A percentile compares a stretch with the other conserved stretches of the same genome.
Evolutionary conservation across 1,284 basidiomycete species (phyloP).

Genomic region (Microbotryomycetes sp.): DNA sequence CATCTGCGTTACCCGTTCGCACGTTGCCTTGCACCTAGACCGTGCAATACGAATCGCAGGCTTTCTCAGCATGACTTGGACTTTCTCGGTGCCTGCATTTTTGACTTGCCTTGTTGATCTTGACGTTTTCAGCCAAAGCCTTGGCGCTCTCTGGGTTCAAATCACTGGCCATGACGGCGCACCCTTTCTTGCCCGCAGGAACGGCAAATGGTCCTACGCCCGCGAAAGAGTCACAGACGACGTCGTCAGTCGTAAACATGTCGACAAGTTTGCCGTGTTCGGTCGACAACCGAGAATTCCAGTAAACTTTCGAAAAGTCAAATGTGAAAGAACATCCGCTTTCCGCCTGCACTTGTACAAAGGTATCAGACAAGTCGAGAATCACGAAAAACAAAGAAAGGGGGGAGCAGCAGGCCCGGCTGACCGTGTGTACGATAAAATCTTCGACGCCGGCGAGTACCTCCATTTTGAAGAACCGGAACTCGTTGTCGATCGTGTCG

Average conservation of each 20-base stretch:
- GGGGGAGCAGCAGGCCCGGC: constrained; percentile 31
- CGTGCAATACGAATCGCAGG: no score
- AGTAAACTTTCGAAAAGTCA: constrained; percentile 93
- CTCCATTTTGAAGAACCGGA: constrained; percentile 96
- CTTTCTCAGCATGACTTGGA: no score
- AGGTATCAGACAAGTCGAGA: not conserved
- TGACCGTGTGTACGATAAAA: constrained; percentile 74
- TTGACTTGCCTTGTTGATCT: constrained; percentile 59
- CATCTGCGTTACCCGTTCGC: constrained; percentile 68
- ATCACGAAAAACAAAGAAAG: not conserved
- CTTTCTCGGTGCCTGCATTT: no score
- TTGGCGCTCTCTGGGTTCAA: constrained; percentile 81
- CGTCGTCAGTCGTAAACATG: constrained; percentile 60
- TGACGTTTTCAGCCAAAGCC: constrained; percentile 67
- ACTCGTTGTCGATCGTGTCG: constrained; percentile 75
- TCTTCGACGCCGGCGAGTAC: constrained; percentile 82
- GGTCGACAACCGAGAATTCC: constrained; percentile 89
- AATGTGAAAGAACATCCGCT: constrained; percentile 80
- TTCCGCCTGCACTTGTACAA: constrained; percentile 56
- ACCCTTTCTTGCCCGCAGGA: constrained; percentile 75
- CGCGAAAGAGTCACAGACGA: constrained; percentile 86
- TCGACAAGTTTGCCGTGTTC: constrained; percentile 82
- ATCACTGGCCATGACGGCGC: constrained; percentile 80
- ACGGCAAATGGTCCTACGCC: constrained; percentile 96
- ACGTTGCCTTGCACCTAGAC: constrained; percentile 63